These are phyloP conservation scores for Eucalyptus regnans DNA, from an alignment of 345 rosid species.

Conservation along the genomic window DNA sequence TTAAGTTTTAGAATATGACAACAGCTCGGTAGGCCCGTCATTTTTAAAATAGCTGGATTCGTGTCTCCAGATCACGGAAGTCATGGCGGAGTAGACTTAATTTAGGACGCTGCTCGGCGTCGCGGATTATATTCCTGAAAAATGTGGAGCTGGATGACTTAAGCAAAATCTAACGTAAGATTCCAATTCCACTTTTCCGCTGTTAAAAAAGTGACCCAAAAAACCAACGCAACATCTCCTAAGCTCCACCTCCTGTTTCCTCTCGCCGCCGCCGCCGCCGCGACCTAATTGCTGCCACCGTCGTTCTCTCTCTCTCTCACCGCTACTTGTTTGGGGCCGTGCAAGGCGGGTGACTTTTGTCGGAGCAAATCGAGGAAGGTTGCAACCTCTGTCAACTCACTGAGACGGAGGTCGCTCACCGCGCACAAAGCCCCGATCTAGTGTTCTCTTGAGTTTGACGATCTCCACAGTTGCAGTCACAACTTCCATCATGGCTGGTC, in stretches of 20 bases:
- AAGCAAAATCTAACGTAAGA: too few relatives aligned
- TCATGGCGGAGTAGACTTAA: background rate
- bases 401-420: fast-evolving
- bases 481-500: too few relatives aligned
- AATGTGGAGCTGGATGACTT: too few relatives aligned
- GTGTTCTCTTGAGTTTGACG: too few relatives aligned
- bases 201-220: background rate
- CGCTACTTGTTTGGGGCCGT: too few relatives aligned
- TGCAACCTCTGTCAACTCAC: too few relatives aligned
- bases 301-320: background rate
- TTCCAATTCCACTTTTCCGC: too few relatives aligned
- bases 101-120: too few relatives aligned
- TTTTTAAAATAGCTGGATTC: background rate
- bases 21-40: background rate
- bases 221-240: background rate
- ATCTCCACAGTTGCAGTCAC: too few relatives aligned
- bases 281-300: background rate
- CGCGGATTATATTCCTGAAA: too few relatives aligned
- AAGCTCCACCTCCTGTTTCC: background rate
- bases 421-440: fast-evolving
- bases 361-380: too few relatives aligned
- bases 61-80: background rate
- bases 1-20: background rate
- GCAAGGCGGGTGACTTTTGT: too few relatives aligned
- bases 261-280: fast-evolving